Evolutionary conservation across 2,329 filamentous ascomycete species (phyloP), one percentile per base, ranked within the genome.

Genomic region (Apiospora arundinis): DNA sequence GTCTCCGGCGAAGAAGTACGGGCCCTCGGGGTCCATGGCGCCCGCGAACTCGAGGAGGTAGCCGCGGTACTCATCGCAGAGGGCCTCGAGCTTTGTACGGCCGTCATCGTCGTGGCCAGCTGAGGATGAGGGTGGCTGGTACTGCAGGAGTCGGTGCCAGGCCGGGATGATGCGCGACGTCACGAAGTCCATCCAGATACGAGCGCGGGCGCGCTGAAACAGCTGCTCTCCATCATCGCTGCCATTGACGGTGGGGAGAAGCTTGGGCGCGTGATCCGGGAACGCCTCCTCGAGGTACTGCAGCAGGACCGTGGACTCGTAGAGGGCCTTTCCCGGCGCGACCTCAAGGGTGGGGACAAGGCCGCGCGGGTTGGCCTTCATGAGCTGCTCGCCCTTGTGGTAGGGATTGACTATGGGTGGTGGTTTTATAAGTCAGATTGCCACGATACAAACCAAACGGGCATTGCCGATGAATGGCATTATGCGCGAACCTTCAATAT

Each of bases 281-380:
- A 86, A 90, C 1, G 85, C 84, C 67, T 90, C 88, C 75, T 91
- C 88, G n/a, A 91, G 82, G 76, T 90, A 91, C 75, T 90, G 87
- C 75, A 85, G 84, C 63, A 91, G 84, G 63, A 91, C 85, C 4
- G 82, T 87, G 70, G 84, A 87, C 75, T 91, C 88, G 75, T 88
- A 90, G 2, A 90, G 81, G 0, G 88, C 85, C 74, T 87, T 87
- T 14, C 73, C 73, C 4, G 74, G 74, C 1, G 73, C 71, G 21
- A 74, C 70, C 68, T 76, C 80, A 8, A 91, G 81, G 0, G 88
- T 90, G 1, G 89, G 89, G 1, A 90, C 87, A 1, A 91, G 83
- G 16, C 89, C 88, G 68, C 88, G 85, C 0, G 88, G 89, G 75
- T 91, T 91, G 65, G 89, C 81, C 45, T 83, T 78, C 49, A 90